phyloP scores from a whole-genome alignment of 2,329 filamentous ascomycete genomes.

The Penicillium occitanis region DNA sequence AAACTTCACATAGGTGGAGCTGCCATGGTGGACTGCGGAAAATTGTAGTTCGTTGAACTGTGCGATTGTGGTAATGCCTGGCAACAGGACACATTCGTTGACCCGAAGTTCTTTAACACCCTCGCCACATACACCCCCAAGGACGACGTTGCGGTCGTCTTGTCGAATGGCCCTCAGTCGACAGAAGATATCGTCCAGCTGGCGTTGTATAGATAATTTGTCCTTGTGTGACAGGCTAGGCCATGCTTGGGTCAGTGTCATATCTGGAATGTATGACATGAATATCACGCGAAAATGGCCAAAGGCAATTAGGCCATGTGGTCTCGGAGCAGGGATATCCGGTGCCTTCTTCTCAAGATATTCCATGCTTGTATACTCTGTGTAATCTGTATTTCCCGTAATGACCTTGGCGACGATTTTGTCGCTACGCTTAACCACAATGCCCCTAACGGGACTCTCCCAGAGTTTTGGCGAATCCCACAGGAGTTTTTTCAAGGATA shows the following conservation, averaged over 20 bases:
- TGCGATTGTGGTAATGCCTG: conserved; percentile 26
- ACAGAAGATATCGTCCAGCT: conserved; percentile 24
- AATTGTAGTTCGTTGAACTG: conserved; percentile 29
- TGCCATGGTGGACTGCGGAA: conserved; percentile 24
- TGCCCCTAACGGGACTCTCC: conserved; percentile 25
- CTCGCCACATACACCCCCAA: conserved; percentile 32
- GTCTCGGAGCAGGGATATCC: conserved; percentile 31
- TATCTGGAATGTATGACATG: conserved; percentile 31
- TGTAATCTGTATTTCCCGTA: conserved; percentile 23
- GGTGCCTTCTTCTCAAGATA: conserved; percentile 28
- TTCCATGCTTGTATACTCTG: conserved; percentile 31
- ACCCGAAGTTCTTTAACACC: conserved; percentile 29
- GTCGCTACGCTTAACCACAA: conserved; percentile 29
- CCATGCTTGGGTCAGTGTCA: conserved; percentile 29
- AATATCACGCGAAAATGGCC: conserved; percentile 30
- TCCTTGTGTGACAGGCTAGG: conserved; percentile 24
- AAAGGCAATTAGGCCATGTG: conserved; percentile 30
- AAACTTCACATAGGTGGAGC: conserved; percentile 27
- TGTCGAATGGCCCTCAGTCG: conserved; percentile 26
- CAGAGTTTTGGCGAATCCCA: conserved; percentile 29
- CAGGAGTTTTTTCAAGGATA: conserved; percentile 26
- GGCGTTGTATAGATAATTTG: conserved; percentile 25
- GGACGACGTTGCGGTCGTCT: conserved; percentile 14
- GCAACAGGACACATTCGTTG: conserved; percentile 25
- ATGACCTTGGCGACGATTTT: conserved; percentile 24